A percentile compares a stretch with the other conserved stretches of the same genome.
Conservation (phyloP, 441 rosid species). For the Mallotus japonicus region DNA sequence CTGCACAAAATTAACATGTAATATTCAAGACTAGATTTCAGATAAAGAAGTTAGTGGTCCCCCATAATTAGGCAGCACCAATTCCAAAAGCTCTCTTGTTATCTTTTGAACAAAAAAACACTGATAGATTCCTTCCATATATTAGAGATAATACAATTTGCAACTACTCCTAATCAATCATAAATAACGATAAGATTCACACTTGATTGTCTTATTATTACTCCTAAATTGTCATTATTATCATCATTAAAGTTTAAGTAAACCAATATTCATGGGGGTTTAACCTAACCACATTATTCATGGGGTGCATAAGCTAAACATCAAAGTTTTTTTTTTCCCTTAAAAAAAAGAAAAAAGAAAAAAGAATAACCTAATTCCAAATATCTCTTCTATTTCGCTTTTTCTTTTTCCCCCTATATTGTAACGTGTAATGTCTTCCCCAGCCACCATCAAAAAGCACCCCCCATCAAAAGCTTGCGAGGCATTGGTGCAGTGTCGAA, state of each 20-base stretch:
- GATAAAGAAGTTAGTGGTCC: conserved; percentile 14
- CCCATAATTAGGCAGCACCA: neutral
- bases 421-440: neutral
- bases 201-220: conserved; percentile 16
- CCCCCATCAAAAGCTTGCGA: neutral
- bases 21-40: conserved; percentile 3
- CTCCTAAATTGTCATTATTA: neutral
- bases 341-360: neutral
- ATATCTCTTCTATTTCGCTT: neutral
- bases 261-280: neutral
- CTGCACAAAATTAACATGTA: neutral
- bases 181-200: neutral
- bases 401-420: neutral
- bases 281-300: too few species aligned
- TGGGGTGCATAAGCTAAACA: too few species aligned
- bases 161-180: neutral
- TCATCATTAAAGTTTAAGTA: neutral
- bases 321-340: too few species aligned
- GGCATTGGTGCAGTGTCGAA: neutral
- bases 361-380: neutral
- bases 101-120: neutral
- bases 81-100: neutral
- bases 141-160: conserved; percentile 10
- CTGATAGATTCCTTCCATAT: conserved; percentile 17
- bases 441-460: neutral